Evolutionary conservation across 306 rosid species (phyloP).

Genomic region (Benincasa hispida): DNA sequence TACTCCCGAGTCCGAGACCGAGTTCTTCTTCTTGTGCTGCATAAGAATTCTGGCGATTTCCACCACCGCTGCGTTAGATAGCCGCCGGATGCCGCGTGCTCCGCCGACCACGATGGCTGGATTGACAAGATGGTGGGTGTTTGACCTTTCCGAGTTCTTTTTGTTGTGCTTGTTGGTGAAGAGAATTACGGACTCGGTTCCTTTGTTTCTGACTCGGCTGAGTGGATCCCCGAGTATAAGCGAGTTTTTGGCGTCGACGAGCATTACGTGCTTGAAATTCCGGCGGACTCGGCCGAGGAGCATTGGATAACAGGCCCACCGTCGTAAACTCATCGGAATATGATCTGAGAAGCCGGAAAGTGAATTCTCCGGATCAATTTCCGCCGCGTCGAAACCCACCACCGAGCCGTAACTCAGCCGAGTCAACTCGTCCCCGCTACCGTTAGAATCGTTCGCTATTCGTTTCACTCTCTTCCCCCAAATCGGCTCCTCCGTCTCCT

Average conservation of each 20-base stretch:
- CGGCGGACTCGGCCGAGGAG: conserved; percentile 66
- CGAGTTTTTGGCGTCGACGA: conserved; percentile 35
- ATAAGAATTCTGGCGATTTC: conserved; percentile 52
- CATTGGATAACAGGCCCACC: conserved; percentile 94
- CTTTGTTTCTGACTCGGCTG: conserved; percentile 32
- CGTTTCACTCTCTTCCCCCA: conserved; percentile 43
- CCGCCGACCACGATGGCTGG: conserved; percentile 59
- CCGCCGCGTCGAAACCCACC: conserved; percentile 56
- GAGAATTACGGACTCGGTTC: conserved; percentile 41
- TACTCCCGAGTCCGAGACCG: conserved; percentile 40
- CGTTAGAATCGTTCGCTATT: conserved; percentile 5
- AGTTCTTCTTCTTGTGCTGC: conserved; percentile 37
- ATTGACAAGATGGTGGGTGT: conserved; percentile 14
- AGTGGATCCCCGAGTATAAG: conserved; percentile 47
- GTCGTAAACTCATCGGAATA: conserved; percentile 43
- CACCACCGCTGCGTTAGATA: conserved; percentile 32
- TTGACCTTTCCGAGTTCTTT: conserved; percentile 23
- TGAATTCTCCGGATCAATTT: conserved; percentile 86
- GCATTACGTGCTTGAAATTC: conserved; percentile 53
- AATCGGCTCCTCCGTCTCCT: conserved; percentile 27
- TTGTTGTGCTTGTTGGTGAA: conserved; percentile 27
- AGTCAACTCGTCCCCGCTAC: conserved; percentile 10
- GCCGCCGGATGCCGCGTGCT: conserved; percentile 57
- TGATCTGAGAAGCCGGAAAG: conserved; percentile 62
- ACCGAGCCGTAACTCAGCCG: conserved; percentile 63